phyloP scores from a whole-genome alignment of 73 alveolate species.

The Uronychia setigera region DNA sequence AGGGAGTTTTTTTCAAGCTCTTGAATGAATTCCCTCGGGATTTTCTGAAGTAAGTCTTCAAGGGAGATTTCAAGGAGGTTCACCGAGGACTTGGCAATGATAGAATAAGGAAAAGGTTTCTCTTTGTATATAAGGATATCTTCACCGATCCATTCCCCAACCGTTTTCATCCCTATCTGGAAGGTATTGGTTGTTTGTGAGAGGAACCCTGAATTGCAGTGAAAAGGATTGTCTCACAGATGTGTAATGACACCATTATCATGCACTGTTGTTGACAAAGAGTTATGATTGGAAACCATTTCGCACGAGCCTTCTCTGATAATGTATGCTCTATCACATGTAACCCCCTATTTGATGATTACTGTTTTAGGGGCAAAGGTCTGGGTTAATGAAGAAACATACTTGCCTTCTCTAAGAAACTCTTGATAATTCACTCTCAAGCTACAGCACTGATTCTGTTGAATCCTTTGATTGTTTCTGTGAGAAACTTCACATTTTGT shows the following conservation, averaged over 20 bases:
- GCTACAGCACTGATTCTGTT: background rate
- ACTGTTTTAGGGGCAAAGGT: background rate
- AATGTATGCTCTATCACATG: background rate
- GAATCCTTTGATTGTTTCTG: background rate
- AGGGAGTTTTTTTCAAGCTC: slow-evolving; percentile 15
- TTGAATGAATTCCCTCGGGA: slow-evolving; percentile 24
- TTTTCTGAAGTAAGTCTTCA: slow-evolving; percentile 16
- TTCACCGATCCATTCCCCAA: slow-evolving; percentile 46
- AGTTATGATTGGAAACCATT: background rate
- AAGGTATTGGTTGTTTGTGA: slow-evolving; percentile 34
- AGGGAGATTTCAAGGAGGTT: slow-evolving; percentile 18
- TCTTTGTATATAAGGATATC: slow-evolving; percentile 31
- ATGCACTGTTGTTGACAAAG: background rate
- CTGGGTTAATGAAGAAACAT: background rate
- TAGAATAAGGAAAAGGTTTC: slow-evolving; percentile 39
- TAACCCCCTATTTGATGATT: background rate
- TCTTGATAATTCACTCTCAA: background rate
- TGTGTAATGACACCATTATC: background rate
- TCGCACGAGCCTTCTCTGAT: background rate
- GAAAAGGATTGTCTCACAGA: background rate
- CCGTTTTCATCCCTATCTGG: slow-evolving; percentile 35
- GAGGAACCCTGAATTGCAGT: slow-evolving; percentile 37
- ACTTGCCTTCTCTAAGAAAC: background rate
- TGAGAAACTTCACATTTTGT: background rate
- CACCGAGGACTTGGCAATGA: slow-evolving; percentile 21